Conservation (phyloP, 495 filamentous ascomycete genomes). For the Polyplosphaeria fusca region DNA sequence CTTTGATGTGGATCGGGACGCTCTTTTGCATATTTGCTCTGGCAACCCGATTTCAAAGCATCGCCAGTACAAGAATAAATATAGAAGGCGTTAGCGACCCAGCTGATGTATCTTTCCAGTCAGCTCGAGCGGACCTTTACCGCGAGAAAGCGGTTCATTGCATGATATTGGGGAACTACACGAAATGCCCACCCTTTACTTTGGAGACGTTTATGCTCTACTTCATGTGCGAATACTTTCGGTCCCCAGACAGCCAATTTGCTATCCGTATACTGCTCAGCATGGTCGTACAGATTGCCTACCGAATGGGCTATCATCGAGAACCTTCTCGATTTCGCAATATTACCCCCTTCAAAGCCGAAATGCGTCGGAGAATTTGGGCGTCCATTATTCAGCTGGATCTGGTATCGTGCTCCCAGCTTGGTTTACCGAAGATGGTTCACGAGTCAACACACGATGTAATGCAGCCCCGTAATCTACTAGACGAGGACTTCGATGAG, state of each 20-base stretch:
- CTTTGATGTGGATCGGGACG: conserved; percentile 20
- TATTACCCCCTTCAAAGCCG: conserved; percentile 37
- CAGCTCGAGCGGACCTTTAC: conserved; percentile 12
- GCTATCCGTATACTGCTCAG: conserved; percentile 10
- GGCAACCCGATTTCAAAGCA: conserved; percentile 5
- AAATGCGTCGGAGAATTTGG: conserved; percentile 42
- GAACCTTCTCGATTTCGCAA: conserved; percentile 38
- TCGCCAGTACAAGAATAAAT: conserved; percentile 2
- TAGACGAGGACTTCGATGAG: conserved; percentile 43
- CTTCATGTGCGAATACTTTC: conserved; percentile 16
- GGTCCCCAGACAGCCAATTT: conserved; percentile 17
- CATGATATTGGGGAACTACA: conserved; percentile 15
- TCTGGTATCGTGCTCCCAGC: conserved; percentile 35
- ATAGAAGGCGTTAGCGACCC: neutral
- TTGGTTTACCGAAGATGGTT: conserved; percentile 37
- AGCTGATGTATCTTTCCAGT: neutral
- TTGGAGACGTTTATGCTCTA: conserved; percentile 12
- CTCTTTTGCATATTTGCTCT: conserved; percentile 8
- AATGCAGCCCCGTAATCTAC: conserved; percentile 38
- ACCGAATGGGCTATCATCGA: conserved; percentile 31
- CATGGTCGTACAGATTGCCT: conserved; percentile 7
- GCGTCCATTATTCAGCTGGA: conserved; percentile 36
- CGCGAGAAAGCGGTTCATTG: conserved; percentile 20
- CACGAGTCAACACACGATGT: conserved; percentile 33
- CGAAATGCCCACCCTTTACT: conserved; percentile 18